Evolutionary conservation across 305 asterid genomes (phyloP).

Genomic region (Rubia balearica): DNA sequence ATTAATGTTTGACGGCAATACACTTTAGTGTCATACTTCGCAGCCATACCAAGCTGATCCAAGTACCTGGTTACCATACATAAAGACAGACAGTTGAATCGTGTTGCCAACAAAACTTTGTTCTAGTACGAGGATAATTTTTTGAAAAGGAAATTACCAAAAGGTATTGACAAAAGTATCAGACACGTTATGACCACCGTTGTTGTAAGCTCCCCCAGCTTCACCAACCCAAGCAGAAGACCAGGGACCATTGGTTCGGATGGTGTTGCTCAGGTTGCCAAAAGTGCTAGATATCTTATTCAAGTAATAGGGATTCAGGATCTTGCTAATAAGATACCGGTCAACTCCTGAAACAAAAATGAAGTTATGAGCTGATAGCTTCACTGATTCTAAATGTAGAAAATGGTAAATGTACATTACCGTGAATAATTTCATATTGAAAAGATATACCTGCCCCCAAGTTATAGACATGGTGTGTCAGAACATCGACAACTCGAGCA

Average conservation of each 20-base stretch:
- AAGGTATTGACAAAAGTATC: constrained; percentile 73
- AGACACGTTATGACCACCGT: constrained; percentile 61
- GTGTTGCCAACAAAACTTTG: not conserved
- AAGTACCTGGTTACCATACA: constrained; percentile 53
- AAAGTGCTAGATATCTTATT: constrained; percentile 40
- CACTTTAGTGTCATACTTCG: constrained; percentile 60
- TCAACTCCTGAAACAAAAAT: constrained; percentile 58
- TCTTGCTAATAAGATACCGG: constrained; percentile 40
- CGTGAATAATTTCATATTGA: no score
- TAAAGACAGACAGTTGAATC: constrained; percentile 1
- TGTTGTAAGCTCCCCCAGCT: constrained; percentile 87
- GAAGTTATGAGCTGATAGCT: not conserved
- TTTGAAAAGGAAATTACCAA: constrained; percentile 42
- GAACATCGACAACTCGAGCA: constrained; percentile 38
- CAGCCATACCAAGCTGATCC: constrained; percentile 98
- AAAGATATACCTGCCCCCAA: constrained; percentile 60
- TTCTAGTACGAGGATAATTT: not conserved
- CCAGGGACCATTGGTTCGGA: constrained; percentile 65
- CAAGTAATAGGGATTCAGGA: constrained; percentile 61
- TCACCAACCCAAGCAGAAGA: constrained; percentile 91
- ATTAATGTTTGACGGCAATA: constrained; percentile 81
- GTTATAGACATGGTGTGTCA: constrained; percentile 82
- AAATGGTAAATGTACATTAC: not conserved
- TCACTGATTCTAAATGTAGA: not conserved
- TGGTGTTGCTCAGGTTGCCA: constrained; percentile 41